phyloP scores from a whole-genome alignment of 192 early-diverging fungal genomes.

The Coemansia interrupta region DNA sequence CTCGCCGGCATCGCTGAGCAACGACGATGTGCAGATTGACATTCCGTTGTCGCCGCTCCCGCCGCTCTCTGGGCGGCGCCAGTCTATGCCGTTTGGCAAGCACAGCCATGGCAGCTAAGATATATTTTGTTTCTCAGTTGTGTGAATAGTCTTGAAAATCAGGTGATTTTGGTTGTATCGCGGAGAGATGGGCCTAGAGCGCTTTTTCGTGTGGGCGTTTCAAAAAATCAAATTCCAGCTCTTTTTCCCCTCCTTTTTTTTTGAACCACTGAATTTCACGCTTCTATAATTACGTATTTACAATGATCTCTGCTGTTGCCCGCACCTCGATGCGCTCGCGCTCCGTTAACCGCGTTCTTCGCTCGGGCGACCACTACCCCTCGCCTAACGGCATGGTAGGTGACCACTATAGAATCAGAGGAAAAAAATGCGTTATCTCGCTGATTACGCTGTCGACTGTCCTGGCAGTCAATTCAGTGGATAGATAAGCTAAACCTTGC shows the following conservation, averaged over 20 bases:
- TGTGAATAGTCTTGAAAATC: neutral
- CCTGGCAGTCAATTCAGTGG: neutral
- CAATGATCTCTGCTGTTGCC: slow-evolving; percentile 45
- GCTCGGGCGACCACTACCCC: slow-evolving; percentile 34
- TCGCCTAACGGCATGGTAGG: slow-evolving; percentile 53
- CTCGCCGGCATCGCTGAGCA: slow-evolving; percentile 19
- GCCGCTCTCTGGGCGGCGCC: slow-evolving; percentile 19
- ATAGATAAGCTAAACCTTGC: neutral
- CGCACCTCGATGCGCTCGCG: slow-evolving; percentile 53
- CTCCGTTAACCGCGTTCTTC: slow-evolving; percentile 29
- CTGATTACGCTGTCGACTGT: no score
- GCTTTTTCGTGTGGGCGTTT: neutral
- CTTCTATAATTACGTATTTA: neutral
- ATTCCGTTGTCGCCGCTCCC: slow-evolving; percentile 35
- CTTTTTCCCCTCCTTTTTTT: slow-evolving; percentile 13
- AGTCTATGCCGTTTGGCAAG: slow-evolving; percentile 17
- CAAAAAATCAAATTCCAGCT: neutral
- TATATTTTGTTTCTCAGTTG: neutral
- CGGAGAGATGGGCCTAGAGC: neutral
- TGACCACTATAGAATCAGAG: neutral
- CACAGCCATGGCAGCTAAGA: neutral
- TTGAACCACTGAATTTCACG: slow-evolving; percentile 1
- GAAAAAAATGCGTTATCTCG: neutral
- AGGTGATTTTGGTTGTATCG: neutral
- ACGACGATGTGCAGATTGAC: slow-evolving; percentile 39